Evolutionary conservation across 108 stramenopile species (phyloP).

Genomic region (Asterionellopsis glacialis): DNA sequence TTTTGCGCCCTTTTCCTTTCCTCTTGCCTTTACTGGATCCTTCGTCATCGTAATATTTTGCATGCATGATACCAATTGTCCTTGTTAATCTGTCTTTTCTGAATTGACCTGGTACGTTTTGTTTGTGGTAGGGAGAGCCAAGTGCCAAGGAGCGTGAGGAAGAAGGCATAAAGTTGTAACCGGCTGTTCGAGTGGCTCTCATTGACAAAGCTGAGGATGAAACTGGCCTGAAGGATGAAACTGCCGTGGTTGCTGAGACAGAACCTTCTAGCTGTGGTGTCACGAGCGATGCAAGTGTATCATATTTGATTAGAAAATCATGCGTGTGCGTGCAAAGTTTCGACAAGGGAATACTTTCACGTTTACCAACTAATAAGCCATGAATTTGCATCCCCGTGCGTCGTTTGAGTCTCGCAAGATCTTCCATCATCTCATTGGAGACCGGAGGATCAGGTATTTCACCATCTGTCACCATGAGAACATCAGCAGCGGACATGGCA

Average conservation of each 20-base stretch:
- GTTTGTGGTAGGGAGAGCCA: background rate
- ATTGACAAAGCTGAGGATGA: constrained; percentile 1
- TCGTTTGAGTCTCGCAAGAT: constrained; percentile 39
- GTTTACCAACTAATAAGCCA: constrained; percentile 64
- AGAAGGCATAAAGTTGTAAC: too few species aligned
- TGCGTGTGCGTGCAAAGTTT: constrained; percentile 52
- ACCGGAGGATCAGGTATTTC: constrained; percentile 79
- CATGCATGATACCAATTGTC: background rate
- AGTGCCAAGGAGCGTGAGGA: background rate
- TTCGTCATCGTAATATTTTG: constrained; percentile 8
- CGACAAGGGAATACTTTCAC: constrained; percentile 51
- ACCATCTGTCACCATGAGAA: constrained; percentile 73
- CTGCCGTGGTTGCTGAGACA: background rate
- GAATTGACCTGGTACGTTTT: too few species aligned
- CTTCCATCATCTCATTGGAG: constrained; percentile 31
- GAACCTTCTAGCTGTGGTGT: background rate
- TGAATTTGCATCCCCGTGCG: constrained; percentile 55
- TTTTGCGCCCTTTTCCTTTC: constrained; percentile 3
- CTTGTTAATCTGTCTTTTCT: background rate
- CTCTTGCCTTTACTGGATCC: background rate
- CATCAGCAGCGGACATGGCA: constrained; percentile 55
- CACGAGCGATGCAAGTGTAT: constrained; percentile 8
- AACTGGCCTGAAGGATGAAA: constrained; percentile 2
- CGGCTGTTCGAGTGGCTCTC: background rate
- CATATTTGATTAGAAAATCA: constrained; percentile 56